Percentiles rank a stretch among this genome's conserved stretches.
phyloP scores from a whole-genome alignment of 306 rosid genomes.

The Begonia loranthoides region DNA sequence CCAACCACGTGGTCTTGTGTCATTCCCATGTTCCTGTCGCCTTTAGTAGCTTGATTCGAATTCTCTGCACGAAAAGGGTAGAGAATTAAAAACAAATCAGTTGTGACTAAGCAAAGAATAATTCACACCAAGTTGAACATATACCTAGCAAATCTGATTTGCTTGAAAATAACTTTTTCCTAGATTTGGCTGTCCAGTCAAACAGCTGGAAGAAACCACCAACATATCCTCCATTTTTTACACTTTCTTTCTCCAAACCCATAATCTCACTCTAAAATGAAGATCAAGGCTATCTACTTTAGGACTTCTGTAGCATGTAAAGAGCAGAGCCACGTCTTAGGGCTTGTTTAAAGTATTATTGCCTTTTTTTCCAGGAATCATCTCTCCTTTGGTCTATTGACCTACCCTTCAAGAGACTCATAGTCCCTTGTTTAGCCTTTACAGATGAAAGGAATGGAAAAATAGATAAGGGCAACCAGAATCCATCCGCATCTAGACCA shows the following conservation, averaged over 20 bases:
- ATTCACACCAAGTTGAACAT: conserved; percentile 1
- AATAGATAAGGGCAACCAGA: too few relatives aligned
- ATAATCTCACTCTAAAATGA: conserved; percentile 27
- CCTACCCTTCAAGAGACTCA: too few relatives aligned
- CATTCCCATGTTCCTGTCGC: conserved; percentile 32
- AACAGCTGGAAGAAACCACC: conserved; percentile 83
- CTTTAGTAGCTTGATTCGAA: conserved; percentile 37
- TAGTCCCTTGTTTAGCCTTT: too few relatives aligned
- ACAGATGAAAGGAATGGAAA: too few relatives aligned
- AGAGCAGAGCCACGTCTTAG: too few relatives aligned
- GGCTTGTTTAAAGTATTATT: too few relatives aligned
- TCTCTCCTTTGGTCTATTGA: too few relatives aligned
- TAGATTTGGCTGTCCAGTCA: conserved; percentile 83
- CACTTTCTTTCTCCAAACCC: conserved; percentile 73
- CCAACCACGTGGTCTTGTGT: conserved; percentile 34
- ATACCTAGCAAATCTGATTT: conserved; percentile 58
- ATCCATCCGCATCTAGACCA: too few relatives aligned
- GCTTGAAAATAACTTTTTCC: conserved; percentile 67
- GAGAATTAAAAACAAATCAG: background rate
- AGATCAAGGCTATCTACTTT: conserved; percentile 4
- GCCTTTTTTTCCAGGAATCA: too few relatives aligned
- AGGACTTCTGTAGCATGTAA: too few relatives aligned
- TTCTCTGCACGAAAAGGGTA: conserved; percentile 22
- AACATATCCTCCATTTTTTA: conserved; percentile 46
- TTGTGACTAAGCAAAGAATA: background rate